phyloP scores from a whole-genome alignment of 345 rosid genomes.

The Pistacia vera region DNA sequence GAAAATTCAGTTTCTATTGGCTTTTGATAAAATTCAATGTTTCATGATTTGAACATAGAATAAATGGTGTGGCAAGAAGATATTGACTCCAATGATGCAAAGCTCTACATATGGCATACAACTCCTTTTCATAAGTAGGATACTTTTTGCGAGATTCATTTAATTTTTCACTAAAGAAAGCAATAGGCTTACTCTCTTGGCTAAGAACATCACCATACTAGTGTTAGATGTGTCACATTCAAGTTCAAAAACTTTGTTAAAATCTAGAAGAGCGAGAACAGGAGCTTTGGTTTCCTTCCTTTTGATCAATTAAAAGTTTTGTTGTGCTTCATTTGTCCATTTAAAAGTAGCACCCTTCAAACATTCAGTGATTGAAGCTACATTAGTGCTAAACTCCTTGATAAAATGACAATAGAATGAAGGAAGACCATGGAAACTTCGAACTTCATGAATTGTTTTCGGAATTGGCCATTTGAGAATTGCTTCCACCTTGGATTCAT shows the following conservation, averaged over 20 bases:
- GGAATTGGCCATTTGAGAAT: no score
- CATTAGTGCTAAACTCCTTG: no score
- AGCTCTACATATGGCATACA: neutral
- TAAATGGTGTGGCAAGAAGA: no score
- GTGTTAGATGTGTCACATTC: neutral
- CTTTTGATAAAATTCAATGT: neutral
- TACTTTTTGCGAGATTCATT: neutral
- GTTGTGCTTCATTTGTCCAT: neutral
- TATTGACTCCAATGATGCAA: neutral
- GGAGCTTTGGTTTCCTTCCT: no score
- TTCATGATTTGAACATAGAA: neutral
- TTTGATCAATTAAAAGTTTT: neutral
- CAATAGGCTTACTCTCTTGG: neutral
- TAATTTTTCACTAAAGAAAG: neutral
- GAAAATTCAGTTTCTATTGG: neutral
- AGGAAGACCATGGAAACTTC: neutral
- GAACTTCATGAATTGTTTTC: neutral
- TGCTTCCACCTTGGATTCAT: neutral
- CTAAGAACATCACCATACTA: neutral
- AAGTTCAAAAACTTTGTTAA: neutral
- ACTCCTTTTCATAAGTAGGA: neutral
- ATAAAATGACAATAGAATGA: neutral
- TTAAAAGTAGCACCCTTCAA: no score
- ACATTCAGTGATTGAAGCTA: no score
- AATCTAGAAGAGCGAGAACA: neutral